phyloP scores from a whole-genome alignment of 768 basidiomycete genomes.

The Gymnopilus junonius region DNA sequence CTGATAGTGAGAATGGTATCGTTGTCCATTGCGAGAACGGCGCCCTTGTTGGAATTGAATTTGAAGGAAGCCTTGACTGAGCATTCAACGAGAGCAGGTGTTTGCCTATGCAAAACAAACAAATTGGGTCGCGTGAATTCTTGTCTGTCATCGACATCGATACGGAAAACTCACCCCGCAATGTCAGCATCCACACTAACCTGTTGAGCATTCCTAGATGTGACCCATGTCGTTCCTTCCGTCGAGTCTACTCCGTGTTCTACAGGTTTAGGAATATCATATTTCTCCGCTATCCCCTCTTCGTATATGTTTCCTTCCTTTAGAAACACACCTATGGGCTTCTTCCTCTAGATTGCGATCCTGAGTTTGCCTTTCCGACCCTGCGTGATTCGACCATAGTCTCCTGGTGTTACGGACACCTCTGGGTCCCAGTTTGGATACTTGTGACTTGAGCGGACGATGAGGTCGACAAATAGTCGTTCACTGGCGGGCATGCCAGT shows the following conservation, averaged over 20 bases:
- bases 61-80: slow-evolving; percentile 30
- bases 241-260: slow-evolving; percentile 21
- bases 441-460: slow-evolving; percentile 32
- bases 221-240: slow-evolving; percentile 31
- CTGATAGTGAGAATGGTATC: slow-evolving; percentile 29
- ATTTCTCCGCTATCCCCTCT: slow-evolving; percentile 27
- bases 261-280: slow-evolving; percentile 26
- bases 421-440: slow-evolving; percentile 39
- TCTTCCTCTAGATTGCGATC: slow-evolving; percentile 27
- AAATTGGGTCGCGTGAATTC: background rate
- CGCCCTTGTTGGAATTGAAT: slow-evolving; percentile 30
- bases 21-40: slow-evolving; percentile 35
- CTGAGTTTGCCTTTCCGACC: slow-evolving; percentile 5
- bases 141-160: background rate
- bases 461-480: slow-evolving; percentile 33
- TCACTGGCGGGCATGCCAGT: slow-evolving; percentile 21
- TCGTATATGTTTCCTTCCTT: slow-evolving; percentile 37
- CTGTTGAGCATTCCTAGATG: slow-evolving; percentile 27
- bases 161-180: slow-evolving; percentile 12
- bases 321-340: slow-evolving; percentile 25
- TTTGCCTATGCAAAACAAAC: slow-evolving; percentile 16
- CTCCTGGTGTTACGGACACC: slow-evolving; percentile 30
- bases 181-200: slow-evolving; percentile 17
- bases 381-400: slow-evolving; percentile 32
- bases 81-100: slow-evolving; percentile 28